Base-by-base conservation (phyloP, 805 yeast species). In the Komagataella phaffii region DNA sequence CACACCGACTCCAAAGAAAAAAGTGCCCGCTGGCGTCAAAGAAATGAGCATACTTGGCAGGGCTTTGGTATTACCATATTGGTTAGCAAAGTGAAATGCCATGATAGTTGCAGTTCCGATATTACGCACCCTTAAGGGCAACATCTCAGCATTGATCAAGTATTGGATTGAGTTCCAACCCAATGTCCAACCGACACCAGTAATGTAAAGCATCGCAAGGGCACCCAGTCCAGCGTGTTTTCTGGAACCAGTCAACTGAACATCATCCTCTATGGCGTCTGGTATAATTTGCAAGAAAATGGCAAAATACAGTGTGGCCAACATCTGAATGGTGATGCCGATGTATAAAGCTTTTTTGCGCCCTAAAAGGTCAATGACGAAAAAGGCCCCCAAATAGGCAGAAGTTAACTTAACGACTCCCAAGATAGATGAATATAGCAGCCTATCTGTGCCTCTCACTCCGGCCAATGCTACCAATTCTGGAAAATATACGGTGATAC, bases 111-210 rank as follows among this genome's bases (percentile, higher is more conserved):
- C 70, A 48, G 76, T 74, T 24, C 77, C 81, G 55, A 75, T 63
- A 44, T 72, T 70, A 55, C 82, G 68, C 44, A 74, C 66, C 52
- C 72, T 67, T 57, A 77, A 62, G 19, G 83, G 83, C 59, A 77
- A 70, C 51, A 79, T 69, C 58, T 79, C 83, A 3, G 82, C 70
- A 53, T 76, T 77, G 56, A 78, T 63, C 56, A 78, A 66, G 58
- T 77, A 78, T 59, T 78, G 82, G 49, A 77, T 66, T 0, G 78
- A 66, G 62, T 79, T 79, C 73, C 76, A 79, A 44, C 83, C 83
- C 62, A 78, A 60, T 36, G 79, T 73, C 83, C 83, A 79, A 44
- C 81, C 81, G 19, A 70, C 66, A 56, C 83, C 83, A 36, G 71
- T 66, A 44, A 77, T 56, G 56, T 66, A 77, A 24, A 79, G 57